Conservation (phyloP, 225 moss, liverwort and hornwort genomes). For the Climacium dendroides region DNA sequence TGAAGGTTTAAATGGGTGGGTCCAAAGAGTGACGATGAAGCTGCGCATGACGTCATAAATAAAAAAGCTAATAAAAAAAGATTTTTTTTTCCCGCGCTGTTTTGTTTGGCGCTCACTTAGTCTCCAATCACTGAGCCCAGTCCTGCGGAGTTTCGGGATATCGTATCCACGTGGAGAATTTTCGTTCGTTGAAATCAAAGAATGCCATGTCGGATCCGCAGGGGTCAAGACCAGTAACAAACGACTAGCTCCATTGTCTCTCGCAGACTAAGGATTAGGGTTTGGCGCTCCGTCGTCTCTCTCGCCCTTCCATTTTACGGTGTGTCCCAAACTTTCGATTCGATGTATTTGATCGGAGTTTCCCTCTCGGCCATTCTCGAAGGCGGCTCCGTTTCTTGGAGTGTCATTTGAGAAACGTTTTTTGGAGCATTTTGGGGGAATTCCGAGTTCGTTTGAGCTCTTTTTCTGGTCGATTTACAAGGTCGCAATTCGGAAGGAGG, state of each 20-base stretch:
- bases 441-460: background rate
- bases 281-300: conserved; percentile 18
- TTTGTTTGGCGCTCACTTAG: background rate
- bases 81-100: background rate
- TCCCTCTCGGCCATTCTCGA: background rate
- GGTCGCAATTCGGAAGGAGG: background rate
- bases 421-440: background rate
- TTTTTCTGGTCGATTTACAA: background rate
- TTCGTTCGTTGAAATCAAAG: background rate
- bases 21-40: background rate
- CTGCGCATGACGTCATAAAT: background rate
- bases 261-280: conserved; percentile 34
- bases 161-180: background rate
- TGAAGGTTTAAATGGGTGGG: background rate
- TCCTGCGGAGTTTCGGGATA: background rate
- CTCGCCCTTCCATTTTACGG: background rate
- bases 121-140: background rate
- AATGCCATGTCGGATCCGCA: background rate
- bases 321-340: background rate
- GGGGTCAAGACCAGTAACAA: background rate
- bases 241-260: background rate
- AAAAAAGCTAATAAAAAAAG: too few species aligned
- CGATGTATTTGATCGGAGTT: background rate
- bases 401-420: background rate
- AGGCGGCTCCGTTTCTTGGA: background rate